phyloP scores from a whole-genome alignment of 129 eudicot species.

The Helianthus annuus region HanXRQr2.0-SUNRISE NC_035444.2:159834869-159835368 shows the following conservation, averaged over 20 bases:
- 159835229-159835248: slow-evolving; percentile 62
- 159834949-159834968: slow-evolving; percentile 74
- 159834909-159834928: slow-evolving; percentile 40
- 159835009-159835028: slow-evolving; percentile 75
- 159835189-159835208: slow-evolving; percentile 77
- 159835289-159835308: slow-evolving; percentile 82
- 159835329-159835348: slow-evolving; percentile 79
- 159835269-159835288: slow-evolving; percentile 63
- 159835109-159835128: slow-evolving; percentile 72
- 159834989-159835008: slow-evolving; percentile 99
- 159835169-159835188: slow-evolving; percentile 95
- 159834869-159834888: slow-evolving; percentile 43
- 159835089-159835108: slow-evolving; percentile 91
- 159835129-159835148: slow-evolving; percentile 93
- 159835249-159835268: slow-evolving; percentile 70
- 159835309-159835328: slow-evolving; percentile 54
- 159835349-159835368: slow-evolving; percentile 90
- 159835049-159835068: slow-evolving; percentile 95
- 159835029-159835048: slow-evolving; percentile 88
- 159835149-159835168: slow-evolving; percentile 78
- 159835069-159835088: slow-evolving; percentile 95
- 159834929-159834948: slow-evolving; percentile 58
- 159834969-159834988: slow-evolving; percentile 96
- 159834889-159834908: slow-evolving; percentile 42
- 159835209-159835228: slow-evolving; percentile 76